Evolutionary conservation across 306 rosid genomes (phyloP).

Genomic region (Abrus pulchellus): DNA sequence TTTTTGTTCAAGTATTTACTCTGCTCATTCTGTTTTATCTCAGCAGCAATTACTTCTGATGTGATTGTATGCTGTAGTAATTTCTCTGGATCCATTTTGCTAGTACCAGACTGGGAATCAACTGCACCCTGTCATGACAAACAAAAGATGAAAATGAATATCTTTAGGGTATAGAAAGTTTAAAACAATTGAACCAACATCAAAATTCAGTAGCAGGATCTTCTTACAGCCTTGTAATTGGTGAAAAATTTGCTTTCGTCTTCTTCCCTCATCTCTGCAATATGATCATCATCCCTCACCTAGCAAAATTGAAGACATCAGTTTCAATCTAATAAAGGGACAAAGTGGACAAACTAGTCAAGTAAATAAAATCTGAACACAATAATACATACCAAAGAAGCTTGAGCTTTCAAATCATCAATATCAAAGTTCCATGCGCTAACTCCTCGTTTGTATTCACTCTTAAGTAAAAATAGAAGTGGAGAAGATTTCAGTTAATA

Average conservation of each 20-base stretch:
- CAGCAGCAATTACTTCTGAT: conserved; percentile 53
- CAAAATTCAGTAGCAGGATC: background rate
- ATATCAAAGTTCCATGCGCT: conserved; percentile 92
- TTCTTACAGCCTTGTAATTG: conserved; percentile 45
- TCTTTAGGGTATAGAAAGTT: background rate
- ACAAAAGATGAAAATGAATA: conserved; percentile 14
- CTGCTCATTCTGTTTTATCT: conserved; percentile 46
- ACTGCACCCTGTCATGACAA: conserved; percentile 56
- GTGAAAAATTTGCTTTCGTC: conserved; percentile 53
- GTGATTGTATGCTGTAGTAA: conserved; percentile 49
- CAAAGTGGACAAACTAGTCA: background rate
- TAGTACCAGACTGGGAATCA: conserved; percentile 53
- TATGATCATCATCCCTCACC: conserved; percentile 71
- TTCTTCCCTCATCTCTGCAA: conserved; percentile 67
- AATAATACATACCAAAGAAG: conserved; percentile 69
- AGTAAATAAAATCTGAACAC: background rate
- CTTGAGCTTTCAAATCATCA: conserved; percentile 88
- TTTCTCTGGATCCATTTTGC: conserved; percentile 58
- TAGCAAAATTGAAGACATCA: conserved; percentile 43
- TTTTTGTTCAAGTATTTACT: conserved; percentile 54
- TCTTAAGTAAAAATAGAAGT: conserved; percentile 53
- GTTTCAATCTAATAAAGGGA: conserved; percentile 33
- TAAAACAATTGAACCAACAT: conserved; percentile 17
- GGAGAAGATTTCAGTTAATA: conserved; percentile 25
- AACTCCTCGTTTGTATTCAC: conserved; percentile 93